Conservation (phyloP, 1,139 yeast species). For the Lodderomyces oxycetoniae region DNA sequence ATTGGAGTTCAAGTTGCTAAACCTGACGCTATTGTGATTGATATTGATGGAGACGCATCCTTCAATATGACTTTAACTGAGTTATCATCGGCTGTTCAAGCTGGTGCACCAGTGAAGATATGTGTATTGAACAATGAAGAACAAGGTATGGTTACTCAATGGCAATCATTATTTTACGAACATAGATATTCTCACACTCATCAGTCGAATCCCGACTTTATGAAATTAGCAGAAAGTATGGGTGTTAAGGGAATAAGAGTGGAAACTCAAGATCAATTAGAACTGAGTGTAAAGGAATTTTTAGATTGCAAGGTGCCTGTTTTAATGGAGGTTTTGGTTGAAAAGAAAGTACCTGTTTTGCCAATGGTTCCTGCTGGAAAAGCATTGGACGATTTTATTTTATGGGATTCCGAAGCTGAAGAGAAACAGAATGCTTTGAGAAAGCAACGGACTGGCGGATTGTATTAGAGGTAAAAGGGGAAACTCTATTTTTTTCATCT, state of each 20-base stretch:
- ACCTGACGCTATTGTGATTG: constrained; percentile 92
- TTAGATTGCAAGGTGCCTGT: constrained; percentile 78
- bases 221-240: constrained; percentile 92
- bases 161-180: constrained; percentile 97
- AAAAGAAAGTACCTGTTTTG: constrained; percentile 93
- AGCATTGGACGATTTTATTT: constrained; percentile 87
- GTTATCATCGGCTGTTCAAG: constrained; percentile 91
- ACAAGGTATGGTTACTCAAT: constrained; percentile 99
- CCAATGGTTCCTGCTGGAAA: constrained; percentile 99
- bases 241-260: constrained; percentile 81
- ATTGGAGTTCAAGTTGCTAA: constrained; percentile 97
- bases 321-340: constrained; percentile 83
- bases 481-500: background rate
- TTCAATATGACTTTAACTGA: constrained; percentile 96
- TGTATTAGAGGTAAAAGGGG: constrained; percentile 27
- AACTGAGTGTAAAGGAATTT: constrained; percentile 62
- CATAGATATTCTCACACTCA: constrained; percentile 96
- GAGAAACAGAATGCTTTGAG: constrained; percentile 64
- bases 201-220: constrained; percentile 89
- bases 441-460: constrained; percentile 54
- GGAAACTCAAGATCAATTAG: constrained; percentile 57
- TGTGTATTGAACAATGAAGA: constrained; percentile 92
- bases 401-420: constrained; percentile 78
- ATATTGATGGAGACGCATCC: constrained; percentile 97
- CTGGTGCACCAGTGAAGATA: constrained; percentile 82